Conservation (phyloP, 2,329 filamentous ascomycete species). For the Conoideocrella luteorostrata region DNA sequence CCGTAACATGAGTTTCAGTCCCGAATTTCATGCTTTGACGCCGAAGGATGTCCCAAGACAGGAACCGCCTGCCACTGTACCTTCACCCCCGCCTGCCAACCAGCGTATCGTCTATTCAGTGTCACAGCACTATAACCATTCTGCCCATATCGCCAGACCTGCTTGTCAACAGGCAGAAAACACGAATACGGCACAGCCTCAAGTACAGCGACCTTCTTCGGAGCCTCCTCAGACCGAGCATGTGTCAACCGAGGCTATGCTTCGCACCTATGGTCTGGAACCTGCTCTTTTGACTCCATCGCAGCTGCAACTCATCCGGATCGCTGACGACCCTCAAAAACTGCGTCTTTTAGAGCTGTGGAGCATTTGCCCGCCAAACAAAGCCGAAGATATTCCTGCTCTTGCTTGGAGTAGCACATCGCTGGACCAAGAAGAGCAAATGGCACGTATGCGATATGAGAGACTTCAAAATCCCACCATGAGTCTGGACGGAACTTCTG, state of each 20-base stretch:
- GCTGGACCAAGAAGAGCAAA: slow-evolving; percentile 50
- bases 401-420: slow-evolving; percentile 48
- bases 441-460: slow-evolving; percentile 55
- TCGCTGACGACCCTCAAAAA: slow-evolving; percentile 66
- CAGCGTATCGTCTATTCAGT: slow-evolving; percentile 62
- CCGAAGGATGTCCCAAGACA: slow-evolving; percentile 24
- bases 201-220: slow-evolving; percentile 40
- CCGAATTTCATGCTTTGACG: slow-evolving; percentile 23
- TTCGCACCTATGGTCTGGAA: slow-evolving; percentile 64
- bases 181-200: slow-evolving; percentile 23
- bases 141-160: slow-evolving; percentile 50
- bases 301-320: slow-evolving; percentile 72
- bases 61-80: slow-evolving; percentile 18
- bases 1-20: slow-evolving; percentile 62
- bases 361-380: slow-evolving; percentile 69
- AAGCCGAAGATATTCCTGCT: slow-evolving; percentile 45
- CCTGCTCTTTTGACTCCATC: slow-evolving; percentile 61
- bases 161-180: slow-evolving; percentile 20
- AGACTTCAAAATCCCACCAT: slow-evolving; percentile 37
- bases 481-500: slow-evolving; percentile 48
- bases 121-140: slow-evolving; percentile 80
- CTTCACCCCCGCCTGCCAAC: slow-evolving; percentile 19
- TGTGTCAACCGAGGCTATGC: slow-evolving; percentile 48
- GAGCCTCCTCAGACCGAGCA: slow-evolving; percentile 44
- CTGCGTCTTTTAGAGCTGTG: slow-evolving; percentile 75